Percentiles rank a stretch among this genome's conserved stretches.
phyloP scores from a whole-genome alignment of 768 basidiomycete species.

The Leccinum rimulosum region DNA sequence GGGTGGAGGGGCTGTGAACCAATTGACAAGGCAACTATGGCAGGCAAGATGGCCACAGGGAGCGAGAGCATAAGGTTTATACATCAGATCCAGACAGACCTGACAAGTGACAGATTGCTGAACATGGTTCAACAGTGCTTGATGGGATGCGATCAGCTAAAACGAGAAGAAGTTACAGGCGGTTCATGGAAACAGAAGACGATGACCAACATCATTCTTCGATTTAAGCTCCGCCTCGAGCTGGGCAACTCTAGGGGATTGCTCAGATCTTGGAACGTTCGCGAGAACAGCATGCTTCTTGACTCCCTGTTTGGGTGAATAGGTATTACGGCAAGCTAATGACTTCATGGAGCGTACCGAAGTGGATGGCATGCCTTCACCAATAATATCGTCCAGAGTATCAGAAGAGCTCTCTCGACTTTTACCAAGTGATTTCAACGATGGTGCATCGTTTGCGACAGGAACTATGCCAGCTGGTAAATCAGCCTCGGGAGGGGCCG shows the following conservation, averaged over 20 bases:
- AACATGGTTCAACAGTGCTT: constrained; percentile 49
- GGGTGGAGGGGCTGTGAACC: constrained; percentile 58
- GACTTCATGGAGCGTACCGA: constrained; percentile 11
- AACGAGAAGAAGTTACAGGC: not conserved
- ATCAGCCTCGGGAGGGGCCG: constrained; percentile 15
- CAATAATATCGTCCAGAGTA: not conserved
- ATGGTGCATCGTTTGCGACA: not conserved
- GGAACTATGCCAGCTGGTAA: not conserved
- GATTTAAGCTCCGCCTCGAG: constrained; percentile 44
- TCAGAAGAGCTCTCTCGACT: not conserved
- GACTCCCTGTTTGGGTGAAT: constrained; percentile 13
- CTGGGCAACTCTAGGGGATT: constrained; percentile 30
- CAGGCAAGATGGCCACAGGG: constrained; percentile 78
- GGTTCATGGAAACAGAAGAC: not conserved
- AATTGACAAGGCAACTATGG: constrained; percentile 67
- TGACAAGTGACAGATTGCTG: constrained; percentile 72
- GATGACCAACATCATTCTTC: constrained; percentile 37
- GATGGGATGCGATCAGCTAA: constrained; percentile 52
- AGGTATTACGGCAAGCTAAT: not conserved
- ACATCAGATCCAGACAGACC: constrained; percentile 73
- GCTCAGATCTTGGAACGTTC: not conserved
- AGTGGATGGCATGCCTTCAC: constrained; percentile 10
- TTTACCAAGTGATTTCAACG: constrained; percentile 1
- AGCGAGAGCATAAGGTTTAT: constrained; percentile 69
- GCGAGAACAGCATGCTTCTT: not conserved